A percentile compares a stretch with the other conserved stretches of the same genome.
These are phyloP conservation scores for Fusarium dlaminii DNA, from an alignment of 2,329 filamentous ascomycete genomes.

Conservation along the genomic window DNA sequence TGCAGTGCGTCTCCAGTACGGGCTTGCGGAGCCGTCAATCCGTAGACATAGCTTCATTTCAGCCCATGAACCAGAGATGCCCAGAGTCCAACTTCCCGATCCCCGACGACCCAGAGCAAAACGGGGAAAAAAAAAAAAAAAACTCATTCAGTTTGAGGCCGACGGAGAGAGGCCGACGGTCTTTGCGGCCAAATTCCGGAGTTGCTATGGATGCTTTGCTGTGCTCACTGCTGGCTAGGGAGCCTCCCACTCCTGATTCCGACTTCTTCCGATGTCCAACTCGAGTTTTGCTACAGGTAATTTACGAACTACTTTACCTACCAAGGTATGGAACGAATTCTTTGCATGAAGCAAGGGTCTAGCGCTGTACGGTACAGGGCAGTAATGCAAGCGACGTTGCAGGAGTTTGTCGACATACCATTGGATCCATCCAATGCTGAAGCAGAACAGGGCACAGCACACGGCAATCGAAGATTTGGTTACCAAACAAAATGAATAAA, in stretches of 20 bases:
- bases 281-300: constrained; percentile 17
- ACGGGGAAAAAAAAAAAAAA: too few species aligned
- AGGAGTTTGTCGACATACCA: constrained; percentile 27
- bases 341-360: constrained; percentile 31
- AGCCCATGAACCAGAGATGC: constrained; percentile 16
- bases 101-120: constrained; percentile 22
- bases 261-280: constrained; percentile 33
- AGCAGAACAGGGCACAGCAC: constrained; percentile 5
- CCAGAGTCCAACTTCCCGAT: constrained; percentile 24
- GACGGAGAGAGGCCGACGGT: constrained; percentile 26
- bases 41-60: constrained; percentile 12
- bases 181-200: constrained; percentile 20
- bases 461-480: constrained; percentile 15
- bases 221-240: neutral
- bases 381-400: constrained; percentile 32
- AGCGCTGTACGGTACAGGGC: constrained; percentile 16
- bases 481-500: constrained; percentile 43
- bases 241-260: constrained; percentile 28
- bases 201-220: constrained; percentile 2
- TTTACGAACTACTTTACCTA: constrained; percentile 22
- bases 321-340: constrained; percentile 11
- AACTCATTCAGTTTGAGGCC: neutral
- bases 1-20: constrained; percentile 12
- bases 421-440: neutral
- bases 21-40: constrained; percentile 35